phyloP scores from a whole-genome alignment of 176 grass and related monocot species.

The Musa beccarii region DNA sequence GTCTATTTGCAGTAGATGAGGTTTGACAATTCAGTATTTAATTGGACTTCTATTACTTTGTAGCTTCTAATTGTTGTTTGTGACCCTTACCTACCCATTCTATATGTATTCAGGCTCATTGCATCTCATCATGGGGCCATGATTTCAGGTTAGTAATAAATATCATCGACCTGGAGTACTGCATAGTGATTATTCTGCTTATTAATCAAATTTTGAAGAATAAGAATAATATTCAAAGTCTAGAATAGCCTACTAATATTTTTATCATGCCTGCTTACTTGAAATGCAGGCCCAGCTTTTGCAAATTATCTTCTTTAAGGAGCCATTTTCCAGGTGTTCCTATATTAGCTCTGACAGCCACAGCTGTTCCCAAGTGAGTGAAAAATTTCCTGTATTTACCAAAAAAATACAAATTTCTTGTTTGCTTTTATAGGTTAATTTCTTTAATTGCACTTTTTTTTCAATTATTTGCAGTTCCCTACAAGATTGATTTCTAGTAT shows the following conservation, averaged over 20 bases:
- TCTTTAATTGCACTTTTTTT: background rate
- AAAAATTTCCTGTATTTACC: background rate
- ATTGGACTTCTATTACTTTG: slow-evolving; percentile 7
- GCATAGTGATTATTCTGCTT: background rate
- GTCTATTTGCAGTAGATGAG: slow-evolving; percentile 84
- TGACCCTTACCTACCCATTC: slow-evolving; percentile 18
- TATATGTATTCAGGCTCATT: slow-evolving; percentile 62
- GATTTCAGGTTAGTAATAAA: slow-evolving; percentile 65
- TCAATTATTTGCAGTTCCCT: background rate
- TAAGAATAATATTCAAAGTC: background rate
- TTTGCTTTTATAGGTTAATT: background rate
- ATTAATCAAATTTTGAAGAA: background rate
- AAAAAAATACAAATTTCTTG: background rate
- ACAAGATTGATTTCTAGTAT: background rate
- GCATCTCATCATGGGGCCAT: slow-evolving; percentile 93
- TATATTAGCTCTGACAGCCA: slow-evolving; percentile 92
- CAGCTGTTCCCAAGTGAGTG: slow-evolving; percentile 71
- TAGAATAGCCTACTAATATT: background rate
- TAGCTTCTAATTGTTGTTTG: background rate
- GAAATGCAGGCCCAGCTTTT: slow-evolving; percentile 77
- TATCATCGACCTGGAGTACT: background rate
- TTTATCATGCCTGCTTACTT: slow-evolving; percentile 3
- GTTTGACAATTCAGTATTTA: slow-evolving; percentile 17
- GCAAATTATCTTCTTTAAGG: slow-evolving; percentile 87
- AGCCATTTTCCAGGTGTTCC: slow-evolving; percentile 71